Conservation (phyloP, 1,284 basidiomycete species). For the Porodaedalea pini region DNA sequence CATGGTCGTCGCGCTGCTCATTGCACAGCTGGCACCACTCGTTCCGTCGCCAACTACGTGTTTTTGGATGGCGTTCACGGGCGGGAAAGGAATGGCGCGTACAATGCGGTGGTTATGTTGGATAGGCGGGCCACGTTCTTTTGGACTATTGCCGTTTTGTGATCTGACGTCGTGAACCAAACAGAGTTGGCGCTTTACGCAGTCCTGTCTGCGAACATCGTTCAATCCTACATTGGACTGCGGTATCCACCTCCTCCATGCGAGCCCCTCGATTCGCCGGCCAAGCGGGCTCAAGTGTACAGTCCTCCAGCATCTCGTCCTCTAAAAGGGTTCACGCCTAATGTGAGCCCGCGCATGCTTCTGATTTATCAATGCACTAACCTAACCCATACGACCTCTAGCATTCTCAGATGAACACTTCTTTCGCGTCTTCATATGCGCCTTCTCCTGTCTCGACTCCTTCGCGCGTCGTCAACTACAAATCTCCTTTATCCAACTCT, state of each 20-base stretch:
- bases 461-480: conserved; percentile 14
- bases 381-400: background rate
- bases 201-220: conserved; percentile 15
- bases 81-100: conserved; percentile 4
- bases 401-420: background rate
- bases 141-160: background rate
- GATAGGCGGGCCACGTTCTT: conserved; percentile 6
- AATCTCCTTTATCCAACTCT: conserved; percentile 1
- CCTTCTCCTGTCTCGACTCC: conserved; percentile 14
- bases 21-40: conserved; percentile 14
- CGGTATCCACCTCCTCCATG: conserved; percentile 19
- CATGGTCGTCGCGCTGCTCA: conserved; percentile 10
- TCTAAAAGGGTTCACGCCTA: conserved; percentile 9
- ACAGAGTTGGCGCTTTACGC: conserved; percentile 16
- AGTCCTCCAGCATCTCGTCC: conserved; percentile 12
- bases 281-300: conserved; percentile 9
- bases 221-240: conserved; percentile 16
- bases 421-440: conserved; percentile 9
- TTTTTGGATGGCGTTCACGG: conserved; percentile 11
- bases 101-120: conserved; percentile 9
- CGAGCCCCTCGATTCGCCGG: conserved; percentile 14
- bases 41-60: conserved; percentile 15
- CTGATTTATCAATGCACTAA: background rate
- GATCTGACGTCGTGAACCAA: background rate
- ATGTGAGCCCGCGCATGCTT: conserved; percentile 2